Conservation (phyloP, 352 stramenopile species). For the Elongisporangium undulatum region DNA sequence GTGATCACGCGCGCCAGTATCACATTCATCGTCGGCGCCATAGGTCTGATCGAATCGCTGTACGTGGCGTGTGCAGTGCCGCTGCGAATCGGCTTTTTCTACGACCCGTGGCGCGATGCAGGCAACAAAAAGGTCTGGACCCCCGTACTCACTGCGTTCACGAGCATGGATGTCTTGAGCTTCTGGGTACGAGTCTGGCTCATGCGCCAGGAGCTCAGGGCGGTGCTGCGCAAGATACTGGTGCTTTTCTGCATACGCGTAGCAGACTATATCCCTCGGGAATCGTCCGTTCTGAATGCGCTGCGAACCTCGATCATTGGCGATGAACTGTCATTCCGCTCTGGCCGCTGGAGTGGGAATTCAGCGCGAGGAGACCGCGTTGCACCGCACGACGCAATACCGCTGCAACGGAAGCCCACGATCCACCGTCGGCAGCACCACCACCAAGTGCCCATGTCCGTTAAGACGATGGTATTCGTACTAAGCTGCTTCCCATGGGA, state of each 20-base stretch:
- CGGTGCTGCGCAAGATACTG: conserved; percentile 2
- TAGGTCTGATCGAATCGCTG: conserved; percentile 15
- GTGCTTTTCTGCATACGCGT: not conserved
- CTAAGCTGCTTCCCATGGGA: conserved; percentile 42
- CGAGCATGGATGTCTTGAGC: conserved; percentile 16
- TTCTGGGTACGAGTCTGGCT: not conserved
- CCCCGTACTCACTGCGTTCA: conserved; percentile 20
- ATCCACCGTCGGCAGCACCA: not conserved
- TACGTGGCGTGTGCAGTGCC: conserved; percentile 37
- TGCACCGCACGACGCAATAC: conserved; percentile 8
- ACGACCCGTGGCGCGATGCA: conserved; percentile 22
- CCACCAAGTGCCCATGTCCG: not conserved
- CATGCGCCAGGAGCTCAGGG: not conserved
- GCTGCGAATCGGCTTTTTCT: conserved; percentile 37
- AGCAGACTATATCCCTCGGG: conserved; percentile 1
- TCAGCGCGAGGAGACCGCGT: conserved; percentile 10
- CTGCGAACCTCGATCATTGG: conserved; percentile 2
- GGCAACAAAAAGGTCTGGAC: conserved; percentile 15
- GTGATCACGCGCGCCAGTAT: not conserved
- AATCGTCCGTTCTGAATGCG: conserved; percentile 6
- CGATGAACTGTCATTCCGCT: not conserved
- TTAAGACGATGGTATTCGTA: conserved; percentile 1
- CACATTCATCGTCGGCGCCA: not conserved
- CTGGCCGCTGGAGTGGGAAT: conserved; percentile 6
- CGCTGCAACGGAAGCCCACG: conserved; percentile 3